Evolutionary conservation across 306 rosid genomes (phyloP).

Genomic region (Oemleria cerasiformis): DNA sequence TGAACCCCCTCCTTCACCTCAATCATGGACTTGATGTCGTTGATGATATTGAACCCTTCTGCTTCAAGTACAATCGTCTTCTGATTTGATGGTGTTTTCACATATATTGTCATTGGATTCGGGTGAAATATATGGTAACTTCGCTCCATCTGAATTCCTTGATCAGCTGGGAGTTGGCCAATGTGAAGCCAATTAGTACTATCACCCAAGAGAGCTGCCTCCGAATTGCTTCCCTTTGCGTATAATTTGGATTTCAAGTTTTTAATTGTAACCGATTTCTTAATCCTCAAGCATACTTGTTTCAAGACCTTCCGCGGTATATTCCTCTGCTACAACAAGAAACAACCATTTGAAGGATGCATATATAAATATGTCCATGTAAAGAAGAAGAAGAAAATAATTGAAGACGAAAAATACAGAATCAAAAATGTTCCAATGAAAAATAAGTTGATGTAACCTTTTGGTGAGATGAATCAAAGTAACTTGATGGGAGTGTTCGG

Average conservation of each 20-base stretch:
- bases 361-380: neutral
- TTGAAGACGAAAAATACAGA: neutral
- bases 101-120: slow-evolving; percentile 5
- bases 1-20: slow-evolving; percentile 7
- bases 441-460: neutral
- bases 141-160: neutral
- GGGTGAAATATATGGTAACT: neutral
- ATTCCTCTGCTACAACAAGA: slow-evolving; percentile 16
- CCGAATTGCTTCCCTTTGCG: neutral
- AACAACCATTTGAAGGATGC: neutral
- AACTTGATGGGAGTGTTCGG: slow-evolving; percentile 2
- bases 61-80: slow-evolving; percentile 1
- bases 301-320: slow-evolving; percentile 10
- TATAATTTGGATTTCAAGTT: neutral
- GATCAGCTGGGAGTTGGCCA: neutral
- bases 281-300: neutral
- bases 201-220: slow-evolving; percentile 8
- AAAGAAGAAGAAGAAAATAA: neutral
- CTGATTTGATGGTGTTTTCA: slow-evolving; percentile 12
- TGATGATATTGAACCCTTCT: slow-evolving; percentile 1
- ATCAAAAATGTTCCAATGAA: neutral
- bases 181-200: neutral
- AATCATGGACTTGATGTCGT: slow-evolving; percentile 20
- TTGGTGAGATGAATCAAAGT: slow-evolving; percentile 3
- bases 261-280: neutral